Conservation (phyloP, 805 yeast genomes). For the Metschnikowia picachoensis region DNA sequence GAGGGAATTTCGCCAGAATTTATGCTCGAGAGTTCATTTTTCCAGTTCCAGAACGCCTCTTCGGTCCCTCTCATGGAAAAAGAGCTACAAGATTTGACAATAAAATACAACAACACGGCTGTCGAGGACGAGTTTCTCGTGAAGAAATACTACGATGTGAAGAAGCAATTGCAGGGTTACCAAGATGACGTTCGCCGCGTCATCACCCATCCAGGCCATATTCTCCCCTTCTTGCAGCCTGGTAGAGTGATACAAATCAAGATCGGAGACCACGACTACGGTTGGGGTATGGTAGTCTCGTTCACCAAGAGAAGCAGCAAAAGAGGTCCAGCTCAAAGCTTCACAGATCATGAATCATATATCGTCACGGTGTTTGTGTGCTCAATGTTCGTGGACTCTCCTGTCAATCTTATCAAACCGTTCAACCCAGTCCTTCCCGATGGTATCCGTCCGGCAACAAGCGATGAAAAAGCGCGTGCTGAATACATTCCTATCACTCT, state of each 20-base stretch:
- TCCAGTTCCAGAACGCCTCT: conserved; percentile 89
- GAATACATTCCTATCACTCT: conserved; percentile 85
- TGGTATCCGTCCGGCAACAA: conserved; percentile 81
- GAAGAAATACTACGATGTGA: conserved; percentile 78
- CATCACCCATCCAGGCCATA: conserved; percentile 86
- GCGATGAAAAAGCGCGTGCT: conserved; percentile 65
- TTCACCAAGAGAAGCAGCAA: conserved; percentile 68
- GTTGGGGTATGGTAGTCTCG: conserved; percentile 92
- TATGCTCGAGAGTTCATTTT: conserved; percentile 91
- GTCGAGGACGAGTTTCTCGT: conserved; percentile 74
- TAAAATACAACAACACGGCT: conserved; percentile 43
- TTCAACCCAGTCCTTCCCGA: conserved; percentile 76
- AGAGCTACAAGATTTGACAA: conserved; percentile 52
- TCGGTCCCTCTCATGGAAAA: conserved; percentile 83
- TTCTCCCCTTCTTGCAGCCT: conserved; percentile 77
- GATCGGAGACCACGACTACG: conserved; percentile 66
- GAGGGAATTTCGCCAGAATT: conserved; percentile 98
- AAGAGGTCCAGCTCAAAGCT: conserved; percentile 53
- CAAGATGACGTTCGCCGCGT: conserved; percentile 74
- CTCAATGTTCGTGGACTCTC: conserved; percentile 77
- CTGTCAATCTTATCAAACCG: conserved; percentile 74
- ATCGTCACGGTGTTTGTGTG: conserved; percentile 80
- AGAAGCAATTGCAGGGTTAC: conserved; percentile 66
- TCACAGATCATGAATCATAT: conserved; percentile 84
- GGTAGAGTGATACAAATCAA: conserved; percentile 79